These are phyloP conservation scores for Takashimella koratensis DNA, from an alignment of 1,284 basidiomycete species.

Conservation along the genomic window DNA sequence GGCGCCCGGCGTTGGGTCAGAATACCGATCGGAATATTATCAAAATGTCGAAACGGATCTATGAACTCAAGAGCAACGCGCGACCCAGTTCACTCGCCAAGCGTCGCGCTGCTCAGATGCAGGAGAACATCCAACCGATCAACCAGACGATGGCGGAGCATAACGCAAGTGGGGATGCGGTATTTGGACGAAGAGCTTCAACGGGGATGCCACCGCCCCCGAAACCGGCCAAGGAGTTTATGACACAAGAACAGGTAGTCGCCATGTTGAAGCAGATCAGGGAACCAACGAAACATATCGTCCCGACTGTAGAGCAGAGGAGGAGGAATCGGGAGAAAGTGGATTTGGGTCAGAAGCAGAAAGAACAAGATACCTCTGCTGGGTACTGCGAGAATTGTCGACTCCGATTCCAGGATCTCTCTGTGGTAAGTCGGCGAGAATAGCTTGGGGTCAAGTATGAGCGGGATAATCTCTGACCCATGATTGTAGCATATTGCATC, in stretches of 20 bases:
- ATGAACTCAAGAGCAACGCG: slow-evolving; percentile 47
- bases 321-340: slow-evolving; percentile 37
- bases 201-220: slow-evolving; percentile 9
- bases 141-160: background rate
- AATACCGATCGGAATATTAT: slow-evolving; percentile 42
- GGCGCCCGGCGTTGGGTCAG: slow-evolving; percentile 24
- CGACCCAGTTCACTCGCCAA: slow-evolving; percentile 2
- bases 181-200: slow-evolving; percentile 5
- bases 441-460: background rate
- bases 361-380: slow-evolving; percentile 72
- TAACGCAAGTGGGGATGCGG: background rate
- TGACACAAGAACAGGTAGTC: slow-evolving; percentile 38
- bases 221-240: slow-evolving; percentile 27
- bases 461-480: slow-evolving; percentile 2
- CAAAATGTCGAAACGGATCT: slow-evolving; percentile 49
- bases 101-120: background rate
- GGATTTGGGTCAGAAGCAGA: slow-evolving; percentile 32
- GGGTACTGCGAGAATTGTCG: slow-evolving; percentile 99
- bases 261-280: slow-evolving; percentile 34
- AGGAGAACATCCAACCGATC: background rate
- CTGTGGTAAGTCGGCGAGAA: slow-evolving; percentile 56
- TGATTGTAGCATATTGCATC: slow-evolving; percentile 67
- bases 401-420: slow-evolving; percentile 83
- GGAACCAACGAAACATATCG: slow-evolving; percentile 21
- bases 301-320: slow-evolving; percentile 26